These are phyloP conservation scores for Mrakia blollopis DNA, from an alignment of 768 basidiomycete species.

Conservation along the genomic window DNA sequence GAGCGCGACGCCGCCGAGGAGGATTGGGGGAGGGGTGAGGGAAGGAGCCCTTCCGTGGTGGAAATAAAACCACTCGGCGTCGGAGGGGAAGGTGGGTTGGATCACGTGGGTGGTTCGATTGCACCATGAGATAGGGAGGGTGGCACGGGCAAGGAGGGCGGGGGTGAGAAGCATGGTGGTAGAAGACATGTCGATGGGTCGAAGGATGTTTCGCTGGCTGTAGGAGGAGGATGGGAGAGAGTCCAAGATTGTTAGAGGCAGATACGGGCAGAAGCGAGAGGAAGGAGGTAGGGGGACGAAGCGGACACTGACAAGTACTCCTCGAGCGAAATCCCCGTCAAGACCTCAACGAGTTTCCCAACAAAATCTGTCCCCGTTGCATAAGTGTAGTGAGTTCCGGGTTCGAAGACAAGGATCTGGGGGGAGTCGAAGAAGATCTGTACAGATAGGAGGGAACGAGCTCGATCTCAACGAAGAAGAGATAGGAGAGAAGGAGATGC, in stretches of 20 bases:
- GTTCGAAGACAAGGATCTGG: neutral
- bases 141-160: neutral
- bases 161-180: neutral
- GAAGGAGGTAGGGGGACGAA: too few species aligned
- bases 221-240: too few species aligned
- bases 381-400: neutral
- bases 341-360: neutral
- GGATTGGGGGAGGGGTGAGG: neutral
- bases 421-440: neutral
- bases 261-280: too few species aligned
- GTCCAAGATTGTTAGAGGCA: too few species aligned
- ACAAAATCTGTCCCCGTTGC: neutral
- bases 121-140: neutral
- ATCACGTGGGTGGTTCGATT: neutral
- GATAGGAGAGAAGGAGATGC: neutral
- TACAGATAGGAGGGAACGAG: neutral
- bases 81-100: neutral
- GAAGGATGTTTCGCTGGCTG: slow-evolving; percentile 8
- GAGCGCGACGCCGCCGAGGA: neutral
- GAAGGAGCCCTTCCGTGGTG: neutral
- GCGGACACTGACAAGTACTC: neutral
- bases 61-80: neutral
- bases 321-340: neutral
- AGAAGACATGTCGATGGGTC: neutral
- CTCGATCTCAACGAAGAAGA: too few species aligned